Conservation (phyloP, 1,284 basidiomycete species). For the Clitocybe nebularis region DNA sequence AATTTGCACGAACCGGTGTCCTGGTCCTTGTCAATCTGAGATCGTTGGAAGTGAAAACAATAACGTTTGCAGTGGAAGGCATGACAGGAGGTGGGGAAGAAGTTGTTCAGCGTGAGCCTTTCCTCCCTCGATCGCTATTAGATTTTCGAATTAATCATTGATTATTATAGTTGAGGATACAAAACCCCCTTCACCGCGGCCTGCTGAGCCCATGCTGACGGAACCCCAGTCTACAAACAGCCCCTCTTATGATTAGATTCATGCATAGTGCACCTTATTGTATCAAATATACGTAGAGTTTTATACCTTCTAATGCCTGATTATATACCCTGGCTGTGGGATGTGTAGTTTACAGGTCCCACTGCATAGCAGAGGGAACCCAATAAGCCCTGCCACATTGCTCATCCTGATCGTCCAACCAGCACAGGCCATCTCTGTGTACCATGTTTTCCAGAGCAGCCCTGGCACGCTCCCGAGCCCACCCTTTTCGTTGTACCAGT, state of each 20-base stretch:
- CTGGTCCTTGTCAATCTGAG: constrained; percentile 55
- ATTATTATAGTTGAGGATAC: constrained; percentile 8
- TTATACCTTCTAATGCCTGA: background rate
- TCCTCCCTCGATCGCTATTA: constrained; percentile 11
- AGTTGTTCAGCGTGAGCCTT: constrained; percentile 20
- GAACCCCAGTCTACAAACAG: constrained; percentile 22
- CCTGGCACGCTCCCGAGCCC: constrained; percentile 74
- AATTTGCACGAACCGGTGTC: constrained; percentile 68
- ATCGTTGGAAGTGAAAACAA: constrained; percentile 45
- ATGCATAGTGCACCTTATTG: too few species aligned
- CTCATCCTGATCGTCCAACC: constrained; percentile 88
- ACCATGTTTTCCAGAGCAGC: constrained; percentile 88
- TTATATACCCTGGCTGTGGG: constrained; percentile 5
- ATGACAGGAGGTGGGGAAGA: constrained; percentile 30
- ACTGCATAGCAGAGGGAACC: constrained; percentile 79
- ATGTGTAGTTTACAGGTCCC: constrained; percentile 53
- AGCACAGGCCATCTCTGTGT: constrained; percentile 86
- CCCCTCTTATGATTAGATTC: constrained; percentile 16
- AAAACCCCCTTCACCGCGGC: constrained; percentile 11
- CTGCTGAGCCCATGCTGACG: constrained; percentile 22
- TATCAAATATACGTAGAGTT: too few species aligned
- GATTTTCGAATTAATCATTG: constrained; percentile 8
- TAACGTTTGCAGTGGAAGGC: constrained; percentile 36
- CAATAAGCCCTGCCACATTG: constrained; percentile 65
- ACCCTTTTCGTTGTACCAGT: constrained; percentile 61